Evolutionary conservation across 2,329 filamentous ascomycete genomes (phyloP).

Genomic region (Fusarium beomiforme): DNA sequence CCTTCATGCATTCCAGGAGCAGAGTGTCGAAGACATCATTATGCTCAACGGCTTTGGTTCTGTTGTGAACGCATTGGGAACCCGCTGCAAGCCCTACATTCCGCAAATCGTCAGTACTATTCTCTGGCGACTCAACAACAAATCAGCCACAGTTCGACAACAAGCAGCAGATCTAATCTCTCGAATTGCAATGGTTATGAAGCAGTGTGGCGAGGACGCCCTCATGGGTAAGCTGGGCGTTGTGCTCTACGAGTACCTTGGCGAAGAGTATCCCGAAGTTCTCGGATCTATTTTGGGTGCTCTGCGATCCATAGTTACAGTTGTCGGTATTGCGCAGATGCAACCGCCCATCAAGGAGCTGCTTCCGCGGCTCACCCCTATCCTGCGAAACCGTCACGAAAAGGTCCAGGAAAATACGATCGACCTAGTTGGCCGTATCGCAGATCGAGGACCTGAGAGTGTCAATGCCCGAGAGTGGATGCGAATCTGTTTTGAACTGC

Average conservation of each 20-base stretch:
- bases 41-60: slow-evolving; percentile 98
- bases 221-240: slow-evolving; percentile 95
- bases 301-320: slow-evolving; percentile 93
- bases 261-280: slow-evolving; percentile 98
- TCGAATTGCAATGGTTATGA: slow-evolving; percentile 98
- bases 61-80: slow-evolving; percentile 93
- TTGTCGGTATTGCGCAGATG: slow-evolving; percentile 98
- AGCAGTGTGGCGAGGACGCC: slow-evolving; percentile 95
- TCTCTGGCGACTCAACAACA: slow-evolving; percentile 96
- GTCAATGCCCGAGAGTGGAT: slow-evolving; percentile 99
- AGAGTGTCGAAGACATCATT: slow-evolving; percentile 94
- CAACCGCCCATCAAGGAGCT: slow-evolving; percentile 97
- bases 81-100: slow-evolving; percentile 93
- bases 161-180: slow-evolving; percentile 97
- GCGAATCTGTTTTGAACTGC: slow-evolving; percentile 98
- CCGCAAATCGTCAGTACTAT: slow-evolving; percentile 98
- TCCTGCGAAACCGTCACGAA: slow-evolving; percentile 96
- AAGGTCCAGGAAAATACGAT: slow-evolving; percentile 99
- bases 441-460: slow-evolving; percentile 93
- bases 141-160: slow-evolving; percentile 94
- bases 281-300: slow-evolving; percentile 96
- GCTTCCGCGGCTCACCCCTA: slow-evolving; percentile 94
- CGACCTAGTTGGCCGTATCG: slow-evolving; percentile 96
- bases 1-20: slow-evolving; percentile 95
- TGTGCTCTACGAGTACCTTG: slow-evolving; percentile 96